Percentiles rank a stretch among this genome's conserved stretches.
phyloP scores from a whole-genome alignment of 192 early-diverging fungal species.

The Backusella sp. region DNA sequence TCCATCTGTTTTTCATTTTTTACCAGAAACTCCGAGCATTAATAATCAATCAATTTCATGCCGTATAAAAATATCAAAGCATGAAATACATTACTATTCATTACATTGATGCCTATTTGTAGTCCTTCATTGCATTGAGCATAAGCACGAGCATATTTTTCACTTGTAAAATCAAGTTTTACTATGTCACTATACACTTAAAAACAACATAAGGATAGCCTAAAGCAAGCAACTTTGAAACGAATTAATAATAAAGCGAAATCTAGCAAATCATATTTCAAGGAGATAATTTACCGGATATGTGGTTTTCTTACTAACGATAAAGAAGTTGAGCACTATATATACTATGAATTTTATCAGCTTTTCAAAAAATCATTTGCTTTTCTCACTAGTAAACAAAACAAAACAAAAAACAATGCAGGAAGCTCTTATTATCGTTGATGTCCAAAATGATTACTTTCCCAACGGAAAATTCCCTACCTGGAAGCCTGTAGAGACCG shows the following conservation, averaged over 20 bases:
- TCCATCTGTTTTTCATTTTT: no score
- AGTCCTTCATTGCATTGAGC: neutral
- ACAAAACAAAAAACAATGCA: neutral
- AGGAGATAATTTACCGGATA: neutral
- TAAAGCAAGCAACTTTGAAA: neutral
- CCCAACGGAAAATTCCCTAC: neutral
- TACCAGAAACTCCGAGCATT: neutral
- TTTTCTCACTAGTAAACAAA: neutral
- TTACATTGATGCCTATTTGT: neutral
- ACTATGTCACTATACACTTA: neutral
- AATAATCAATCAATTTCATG: neutral
- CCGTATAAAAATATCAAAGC: neutral
- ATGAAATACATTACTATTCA: neutral
- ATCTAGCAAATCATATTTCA: neutral
- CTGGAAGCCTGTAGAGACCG: neutral
- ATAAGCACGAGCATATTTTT: neutral
- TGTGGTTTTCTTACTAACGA: neutral
- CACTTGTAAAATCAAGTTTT: neutral
- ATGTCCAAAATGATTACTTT: neutral
- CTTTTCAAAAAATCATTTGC: neutral
- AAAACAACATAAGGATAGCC: no score
- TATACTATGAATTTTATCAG: neutral
- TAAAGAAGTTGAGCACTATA: neutral
- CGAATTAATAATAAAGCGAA: neutral
- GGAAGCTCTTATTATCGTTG: slow-evolving; percentile 3